Percentiles rank a stretch among this genome's conserved stretches.
Evolutionary conservation across 805 yeast genomes (phyloP).

Genomic region (Candida insectalens): DNA sequence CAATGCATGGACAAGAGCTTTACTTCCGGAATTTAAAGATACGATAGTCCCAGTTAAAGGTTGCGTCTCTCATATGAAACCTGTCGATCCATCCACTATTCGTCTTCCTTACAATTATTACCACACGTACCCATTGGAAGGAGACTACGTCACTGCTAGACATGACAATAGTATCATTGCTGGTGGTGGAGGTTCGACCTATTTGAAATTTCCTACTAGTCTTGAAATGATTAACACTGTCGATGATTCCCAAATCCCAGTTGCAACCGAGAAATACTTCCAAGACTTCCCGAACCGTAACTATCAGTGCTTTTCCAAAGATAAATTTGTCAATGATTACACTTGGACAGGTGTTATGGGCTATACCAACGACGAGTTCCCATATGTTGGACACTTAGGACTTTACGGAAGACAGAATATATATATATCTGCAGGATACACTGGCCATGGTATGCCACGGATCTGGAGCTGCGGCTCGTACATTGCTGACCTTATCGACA

Average conservation of each 20-base stretch:
- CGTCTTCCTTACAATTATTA: constrained; percentile 10
- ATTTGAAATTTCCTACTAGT: constrained; percentile 8
- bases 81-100: not conserved
- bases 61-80: constrained; percentile 20
- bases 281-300: constrained; percentile 20
- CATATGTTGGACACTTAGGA: constrained; percentile 33
- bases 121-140: constrained; percentile 12
- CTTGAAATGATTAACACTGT: constrained; percentile 13
- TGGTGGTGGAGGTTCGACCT: constrained; percentile 22
- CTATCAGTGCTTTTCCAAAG: constrained; percentile 11
- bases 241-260: constrained; percentile 26
- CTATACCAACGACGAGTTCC: constrained; percentile 30
- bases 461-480: constrained; percentile 31
- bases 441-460: constrained; percentile 46
- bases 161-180: constrained; percentile 26
- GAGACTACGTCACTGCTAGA: constrained; percentile 23
- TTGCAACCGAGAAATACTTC: constrained; percentile 16
- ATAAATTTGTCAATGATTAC: constrained; percentile 21
- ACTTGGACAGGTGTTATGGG: constrained; percentile 42
- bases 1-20: constrained; percentile 20
- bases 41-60: constrained; percentile 24
- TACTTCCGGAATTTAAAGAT: constrained; percentile 13
- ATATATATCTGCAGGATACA: constrained; percentile 35
- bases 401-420: constrained; percentile 18
- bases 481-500: constrained; percentile 20